phyloP scores from a whole-genome alignment of 768 basidiomycete genomes.

The Mrakia frigida region DNA sequence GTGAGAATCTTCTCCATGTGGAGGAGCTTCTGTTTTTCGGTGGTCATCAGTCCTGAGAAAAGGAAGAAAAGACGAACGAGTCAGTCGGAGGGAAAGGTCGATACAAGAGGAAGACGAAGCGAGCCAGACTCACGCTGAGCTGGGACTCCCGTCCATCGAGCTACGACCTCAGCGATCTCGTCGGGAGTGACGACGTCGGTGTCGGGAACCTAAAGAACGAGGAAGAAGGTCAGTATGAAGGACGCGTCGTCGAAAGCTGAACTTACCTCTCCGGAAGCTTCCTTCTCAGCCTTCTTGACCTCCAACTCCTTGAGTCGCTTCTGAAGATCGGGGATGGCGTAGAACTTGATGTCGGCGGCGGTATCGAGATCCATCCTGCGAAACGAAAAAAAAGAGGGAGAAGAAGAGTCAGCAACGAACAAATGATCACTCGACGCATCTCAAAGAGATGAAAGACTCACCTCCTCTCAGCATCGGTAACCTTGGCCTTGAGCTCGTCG shows the following conservation, averaged over 20 bases:
- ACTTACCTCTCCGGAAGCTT: slow-evolving; percentile 45
- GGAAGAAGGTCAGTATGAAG: background rate
- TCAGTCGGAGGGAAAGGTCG: background rate
- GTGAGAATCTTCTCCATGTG: slow-evolving; percentile 44
- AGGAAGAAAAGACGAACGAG: background rate
- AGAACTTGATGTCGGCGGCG: slow-evolving; percentile 51
- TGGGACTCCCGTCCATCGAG: slow-evolving; percentile 87
- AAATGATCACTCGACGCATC: no score
- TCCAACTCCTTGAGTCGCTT: slow-evolving; percentile 50
- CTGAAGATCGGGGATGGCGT: slow-evolving; percentile 84
- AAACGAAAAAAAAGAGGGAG: no score
- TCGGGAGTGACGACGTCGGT: slow-evolving; percentile 76
- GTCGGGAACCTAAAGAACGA: slow-evolving; percentile 19
- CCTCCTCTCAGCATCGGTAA: slow-evolving; percentile 8
- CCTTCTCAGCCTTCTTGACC: slow-evolving; percentile 65
- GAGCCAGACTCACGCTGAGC: slow-evolving; percentile 46
- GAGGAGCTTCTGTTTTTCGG: slow-evolving; percentile 39
- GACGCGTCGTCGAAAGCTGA: no score
- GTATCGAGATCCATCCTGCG: slow-evolving; percentile 48
- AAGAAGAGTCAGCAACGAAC: no score
- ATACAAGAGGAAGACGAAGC: background rate
- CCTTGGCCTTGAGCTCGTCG: slow-evolving; percentile 82
- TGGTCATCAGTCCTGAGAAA: background rate
- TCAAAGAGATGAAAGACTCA: no score
- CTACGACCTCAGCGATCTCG: slow-evolving; percentile 90